phyloP scores from a whole-genome alignment of 345 rosid genomes.

The Eucalyptus dawsonii region DNA sequence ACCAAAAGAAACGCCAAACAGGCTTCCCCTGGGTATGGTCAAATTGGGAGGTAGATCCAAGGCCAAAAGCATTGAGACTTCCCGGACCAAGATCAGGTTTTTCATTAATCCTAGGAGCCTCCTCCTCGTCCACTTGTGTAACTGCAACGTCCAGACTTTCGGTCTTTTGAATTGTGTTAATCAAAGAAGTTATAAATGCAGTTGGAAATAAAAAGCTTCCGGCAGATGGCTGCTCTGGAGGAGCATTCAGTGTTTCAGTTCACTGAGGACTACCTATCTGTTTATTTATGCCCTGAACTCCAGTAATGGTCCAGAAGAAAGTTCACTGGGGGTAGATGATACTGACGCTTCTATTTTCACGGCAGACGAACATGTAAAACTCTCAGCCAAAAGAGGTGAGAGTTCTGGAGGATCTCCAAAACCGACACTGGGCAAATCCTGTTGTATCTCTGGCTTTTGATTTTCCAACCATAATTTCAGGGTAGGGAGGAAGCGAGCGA shows the following conservation, averaged over 20 bases:
- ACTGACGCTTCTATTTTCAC: conserved; percentile 24
- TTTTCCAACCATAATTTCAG: conserved; percentile 3
- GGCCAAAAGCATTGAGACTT: conserved; percentile 52
- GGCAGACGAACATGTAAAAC: conserved; percentile 7
- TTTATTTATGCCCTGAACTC: conserved; percentile 19
- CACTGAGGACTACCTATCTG: conserved; percentile 16
- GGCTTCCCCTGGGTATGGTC: conserved; percentile 38
- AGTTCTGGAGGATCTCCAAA: conserved; percentile 8
- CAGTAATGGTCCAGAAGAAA: conserved; percentile 16
- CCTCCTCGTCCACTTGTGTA: conserved; percentile 85
- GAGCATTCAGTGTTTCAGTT: conserved; percentile 20
- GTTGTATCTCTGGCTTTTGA: conserved; percentile 19
- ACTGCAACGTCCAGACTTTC: conserved; percentile 27
- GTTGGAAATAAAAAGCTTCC: conserved; percentile 12
- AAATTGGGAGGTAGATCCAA: conserved; percentile 44
- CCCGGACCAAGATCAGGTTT: conserved; percentile 52
- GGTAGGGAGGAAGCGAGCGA: background rate
- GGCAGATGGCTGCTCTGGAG: conserved; percentile 23
- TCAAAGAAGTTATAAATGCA: background rate
- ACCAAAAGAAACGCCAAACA: conserved; percentile 63
- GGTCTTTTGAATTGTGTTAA: conserved; percentile 19
- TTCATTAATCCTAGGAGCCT: conserved; percentile 59
- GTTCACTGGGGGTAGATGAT: conserved; percentile 1
- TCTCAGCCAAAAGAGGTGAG: conserved; percentile 8
- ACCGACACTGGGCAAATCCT: background rate